Conservation (phyloP, 176 grass and related monocot genomes). For the Typha latifolia region DNA sequence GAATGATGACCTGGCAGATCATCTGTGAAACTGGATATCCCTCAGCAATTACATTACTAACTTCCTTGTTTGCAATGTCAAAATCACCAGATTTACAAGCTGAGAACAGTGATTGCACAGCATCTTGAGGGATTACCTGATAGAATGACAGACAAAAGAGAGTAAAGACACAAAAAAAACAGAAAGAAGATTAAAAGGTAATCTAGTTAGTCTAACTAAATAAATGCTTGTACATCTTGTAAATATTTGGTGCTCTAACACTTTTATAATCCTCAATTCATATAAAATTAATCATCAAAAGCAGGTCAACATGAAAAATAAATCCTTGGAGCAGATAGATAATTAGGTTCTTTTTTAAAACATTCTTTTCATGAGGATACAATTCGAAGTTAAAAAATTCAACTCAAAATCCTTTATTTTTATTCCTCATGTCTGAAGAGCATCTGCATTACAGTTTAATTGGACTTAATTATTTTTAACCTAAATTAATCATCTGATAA, state of each 20-base stretch:
- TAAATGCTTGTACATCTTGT: constrained; percentile 5
- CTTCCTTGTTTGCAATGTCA: constrained; percentile 83
- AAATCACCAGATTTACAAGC: constrained; percentile 93
- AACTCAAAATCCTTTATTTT: too few species aligned
- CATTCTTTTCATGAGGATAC: too few species aligned
- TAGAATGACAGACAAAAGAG: constrained; percentile 16
- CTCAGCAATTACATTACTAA: constrained; percentile 79
- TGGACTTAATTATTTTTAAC: too few species aligned
- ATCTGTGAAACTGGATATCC: constrained; percentile 95
- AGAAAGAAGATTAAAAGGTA: constrained; percentile 14
- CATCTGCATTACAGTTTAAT: too few species aligned
- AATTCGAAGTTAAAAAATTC: too few species aligned
- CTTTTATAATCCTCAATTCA: background rate
- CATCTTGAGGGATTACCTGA: constrained; percentile 79
- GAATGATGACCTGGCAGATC: constrained; percentile 54
- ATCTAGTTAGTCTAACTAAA: constrained; percentile 3
- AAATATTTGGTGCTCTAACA: background rate
- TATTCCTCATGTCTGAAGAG: too few species aligned
- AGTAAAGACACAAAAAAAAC: background rate
- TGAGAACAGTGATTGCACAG: constrained; percentile 61
- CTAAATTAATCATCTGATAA: too few species aligned
- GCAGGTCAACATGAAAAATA: too few species aligned
- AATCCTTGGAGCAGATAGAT: too few species aligned
- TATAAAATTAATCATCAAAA: constrained; percentile 1
- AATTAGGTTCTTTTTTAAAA: too few species aligned